A percentile compares a stretch with the other conserved stretches of the same genome.
Evolutionary conservation across 345 rosid species (phyloP).

Genomic region (Moricandia arvensis): DNA sequence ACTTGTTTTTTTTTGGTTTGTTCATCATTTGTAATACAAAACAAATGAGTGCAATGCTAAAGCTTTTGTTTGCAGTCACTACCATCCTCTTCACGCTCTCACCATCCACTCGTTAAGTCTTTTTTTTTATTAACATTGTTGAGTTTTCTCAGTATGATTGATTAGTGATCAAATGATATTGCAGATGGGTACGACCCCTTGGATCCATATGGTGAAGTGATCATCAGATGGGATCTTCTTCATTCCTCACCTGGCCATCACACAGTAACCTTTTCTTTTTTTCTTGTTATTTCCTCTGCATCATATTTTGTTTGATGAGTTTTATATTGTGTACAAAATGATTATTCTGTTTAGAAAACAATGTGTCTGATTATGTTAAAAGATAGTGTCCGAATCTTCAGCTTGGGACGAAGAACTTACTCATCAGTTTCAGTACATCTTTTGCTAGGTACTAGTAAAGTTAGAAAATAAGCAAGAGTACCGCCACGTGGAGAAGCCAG

Average conservation of each 20-base stretch:
- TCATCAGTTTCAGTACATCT: too few species aligned
- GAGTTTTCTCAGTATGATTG: neutral
- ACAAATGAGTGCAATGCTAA: constrained; percentile 20
- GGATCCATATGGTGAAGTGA: constrained; percentile 74
- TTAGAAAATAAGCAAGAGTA: constrained; percentile 62
- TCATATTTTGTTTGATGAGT: neutral
- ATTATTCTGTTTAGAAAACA: neutral
- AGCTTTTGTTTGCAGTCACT: constrained; percentile 20
- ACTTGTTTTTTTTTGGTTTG: neutral
- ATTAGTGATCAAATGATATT: constrained; percentile 11
- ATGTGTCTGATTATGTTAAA: neutral
- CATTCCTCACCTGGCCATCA: constrained; percentile 33
- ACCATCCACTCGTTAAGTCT: constrained; percentile 46
- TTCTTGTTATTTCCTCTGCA: neutral
- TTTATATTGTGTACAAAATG: neutral
- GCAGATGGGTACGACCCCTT: constrained; percentile 85
- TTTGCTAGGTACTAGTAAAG: constrained; percentile 54
- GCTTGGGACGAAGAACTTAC: constrained; percentile 19
- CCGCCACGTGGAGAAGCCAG: constrained; percentile 74
- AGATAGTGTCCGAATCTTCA: constrained; percentile 15
- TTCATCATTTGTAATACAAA: constrained; percentile 9
- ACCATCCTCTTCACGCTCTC: constrained; percentile 35
- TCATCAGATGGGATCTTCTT: constrained; percentile 82
- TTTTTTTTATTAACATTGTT: neutral
- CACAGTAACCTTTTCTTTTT: constrained; percentile 43